phyloP scores from a whole-genome alignment of 139 green algal genomes.

The Volvox reticuliferus region DNA sequence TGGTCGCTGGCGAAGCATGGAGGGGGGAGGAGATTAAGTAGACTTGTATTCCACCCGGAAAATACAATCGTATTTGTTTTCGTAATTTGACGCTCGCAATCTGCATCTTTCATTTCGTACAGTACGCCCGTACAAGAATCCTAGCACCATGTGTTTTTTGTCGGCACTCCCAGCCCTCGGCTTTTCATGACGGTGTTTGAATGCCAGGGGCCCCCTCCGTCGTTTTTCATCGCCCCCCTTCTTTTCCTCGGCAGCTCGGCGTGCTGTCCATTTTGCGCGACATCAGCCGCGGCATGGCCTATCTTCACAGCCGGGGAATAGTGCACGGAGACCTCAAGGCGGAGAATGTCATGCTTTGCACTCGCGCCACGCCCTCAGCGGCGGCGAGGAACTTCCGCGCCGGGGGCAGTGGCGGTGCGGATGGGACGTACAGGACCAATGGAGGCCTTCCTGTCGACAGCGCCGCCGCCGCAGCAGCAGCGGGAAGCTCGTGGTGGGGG shows the following conservation, averaged over 20 bases:
- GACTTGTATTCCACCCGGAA: too few relatives aligned
- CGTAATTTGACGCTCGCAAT: too few relatives aligned
- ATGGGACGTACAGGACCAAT: not conserved
- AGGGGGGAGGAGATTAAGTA: too few relatives aligned
- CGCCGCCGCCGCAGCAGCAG: not conserved
- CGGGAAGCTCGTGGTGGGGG: not conserved
- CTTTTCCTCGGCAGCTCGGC: conserved; percentile 1
- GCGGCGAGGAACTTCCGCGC: not conserved
- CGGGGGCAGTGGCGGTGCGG: not conserved
- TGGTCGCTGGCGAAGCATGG: too few relatives aligned
- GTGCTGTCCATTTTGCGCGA: conserved; percentile 26
- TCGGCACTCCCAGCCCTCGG: too few relatives aligned
- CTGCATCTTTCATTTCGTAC: too few relatives aligned
- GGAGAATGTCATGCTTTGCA: conserved; percentile 80
- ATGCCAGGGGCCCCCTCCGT: too few relatives aligned
- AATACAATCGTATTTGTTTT: too few relatives aligned
- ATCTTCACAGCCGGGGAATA: conserved; percentile 70
- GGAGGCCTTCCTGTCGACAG: not conserved
- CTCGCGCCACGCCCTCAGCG: not conserved
- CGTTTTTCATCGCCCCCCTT: too few relatives aligned
- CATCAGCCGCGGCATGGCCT: conserved; percentile 65
- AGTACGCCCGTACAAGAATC: too few relatives aligned
- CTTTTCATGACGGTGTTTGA: too few relatives aligned
- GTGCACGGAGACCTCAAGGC: conserved; percentile 88
- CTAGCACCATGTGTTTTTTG: too few relatives aligned